Base-by-base conservation (phyloP, 441 rosid genomes). In the Daphne laureola region DNA sequence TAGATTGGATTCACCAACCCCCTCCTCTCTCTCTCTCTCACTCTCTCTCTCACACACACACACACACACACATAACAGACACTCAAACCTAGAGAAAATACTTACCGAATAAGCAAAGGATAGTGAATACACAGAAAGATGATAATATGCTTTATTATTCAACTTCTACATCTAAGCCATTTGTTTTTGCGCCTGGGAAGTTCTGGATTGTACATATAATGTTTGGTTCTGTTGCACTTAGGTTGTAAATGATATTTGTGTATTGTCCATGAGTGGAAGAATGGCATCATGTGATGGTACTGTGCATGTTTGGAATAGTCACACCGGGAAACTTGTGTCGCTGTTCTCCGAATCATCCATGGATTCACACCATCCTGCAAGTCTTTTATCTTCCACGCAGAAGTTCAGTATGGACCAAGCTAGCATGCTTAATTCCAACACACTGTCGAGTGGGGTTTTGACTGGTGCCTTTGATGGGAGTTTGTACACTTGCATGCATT, bases 221-320 rank as follows among this genome's bases (percentile, higher is more conserved):
- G 59, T 72, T 60, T 67, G 51, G 61, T 77, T 51, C 17, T 69
- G 47, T 55, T 53, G 65, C 62, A 62, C 50, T 59, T 65, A 91
- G 98, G 96, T 75, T 75, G 98, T 91, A 56, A 91, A 91, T 44
- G 96, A 86, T 80, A 73, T 91, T 43, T 72, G 83, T 62, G 62
- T 82, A 62, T 67, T 91, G 59, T 78, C 95, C 47, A 67, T 82
- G 57, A 74, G 83, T 61, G 95, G 95, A 75, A 80, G 78, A 75
- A 67, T 87, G 58, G 96, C 98, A 65, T 91, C 98, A 65, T 91
- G 96, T 62, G 98, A 91, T 64, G 98, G 98, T 69, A 91, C 88
- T 15, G 63, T 91, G 72, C 98, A 91, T 82, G 82, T 91, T 49
- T 91, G 96, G 98, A 79, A 78, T 65, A 70, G 84, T 77, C 81